Conservation (phyloP, 805 yeast genomes). For the Teunomyces tritomae region DNA sequence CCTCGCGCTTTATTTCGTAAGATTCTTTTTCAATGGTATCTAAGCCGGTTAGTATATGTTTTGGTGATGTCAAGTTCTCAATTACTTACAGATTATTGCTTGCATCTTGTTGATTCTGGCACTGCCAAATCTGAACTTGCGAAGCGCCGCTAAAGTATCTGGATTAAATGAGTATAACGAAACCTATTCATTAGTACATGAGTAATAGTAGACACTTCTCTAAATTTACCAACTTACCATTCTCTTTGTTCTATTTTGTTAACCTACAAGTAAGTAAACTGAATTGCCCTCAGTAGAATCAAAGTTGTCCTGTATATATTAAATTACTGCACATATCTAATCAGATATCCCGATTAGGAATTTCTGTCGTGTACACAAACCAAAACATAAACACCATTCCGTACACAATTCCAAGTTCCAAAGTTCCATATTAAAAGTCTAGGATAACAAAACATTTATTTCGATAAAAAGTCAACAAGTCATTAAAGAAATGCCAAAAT, state of each 20-base stretch:
- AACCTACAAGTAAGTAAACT: no score
- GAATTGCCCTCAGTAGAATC: no score
- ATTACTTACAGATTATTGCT: slow-evolving; percentile 55
- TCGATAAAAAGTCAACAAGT: not conserved
- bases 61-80: not conserved
- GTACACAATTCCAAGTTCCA: not conserved
- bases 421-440: not conserved
- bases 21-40: slow-evolving; percentile 56
- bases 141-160: slow-evolving; percentile 57
- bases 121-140: slow-evolving; percentile 71
- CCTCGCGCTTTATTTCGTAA: slow-evolving; percentile 51
- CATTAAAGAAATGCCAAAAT: not conserved
- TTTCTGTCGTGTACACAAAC: not conserved
- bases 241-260: not conserved
- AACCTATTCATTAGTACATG: slow-evolving; percentile 8
- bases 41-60: slow-evolving; percentile 10
- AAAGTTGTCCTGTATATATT: not conserved
- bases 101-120: slow-evolving; percentile 61
- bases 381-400: slow-evolving; percentile 5
- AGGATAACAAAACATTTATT: not conserved
- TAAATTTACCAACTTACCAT: slow-evolving; percentile 1
- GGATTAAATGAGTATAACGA: slow-evolving; percentile 61
- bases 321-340: not conserved
- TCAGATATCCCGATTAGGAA: not conserved
- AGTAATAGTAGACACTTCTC: not conserved